Conservation (phyloP, 2,329 filamentous ascomycete genomes). For the Plectosphaerella plurivora region DNA sequence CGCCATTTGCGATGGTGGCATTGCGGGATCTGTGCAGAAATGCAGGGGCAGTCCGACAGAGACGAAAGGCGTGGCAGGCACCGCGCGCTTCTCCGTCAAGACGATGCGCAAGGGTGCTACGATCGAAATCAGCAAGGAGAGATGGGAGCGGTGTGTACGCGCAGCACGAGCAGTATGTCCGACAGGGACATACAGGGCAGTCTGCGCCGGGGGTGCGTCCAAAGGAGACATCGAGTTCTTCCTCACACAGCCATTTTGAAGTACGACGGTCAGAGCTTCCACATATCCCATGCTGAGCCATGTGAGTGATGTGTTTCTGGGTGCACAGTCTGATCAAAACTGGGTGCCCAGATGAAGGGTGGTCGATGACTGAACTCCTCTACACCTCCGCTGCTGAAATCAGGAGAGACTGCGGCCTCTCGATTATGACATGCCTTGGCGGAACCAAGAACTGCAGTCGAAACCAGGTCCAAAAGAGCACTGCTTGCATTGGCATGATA, state of each 20-base stretch:
- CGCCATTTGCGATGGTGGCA: constrained; percentile 44
- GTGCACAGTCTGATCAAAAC: no score
- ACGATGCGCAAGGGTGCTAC: constrained; percentile 35
- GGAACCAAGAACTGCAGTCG: no score
- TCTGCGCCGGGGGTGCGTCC: constrained; percentile 43
- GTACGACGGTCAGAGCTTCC: no score
- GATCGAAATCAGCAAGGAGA: constrained; percentile 48
- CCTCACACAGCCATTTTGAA: constrained; percentile 14
- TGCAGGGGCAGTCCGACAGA: constrained; percentile 38
- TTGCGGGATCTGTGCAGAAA: constrained; percentile 38
- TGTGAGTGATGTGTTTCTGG: no score
- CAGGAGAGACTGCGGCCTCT: no score
- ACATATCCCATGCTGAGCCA: no score
- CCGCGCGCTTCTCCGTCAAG: constrained; percentile 41
- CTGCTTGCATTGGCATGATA: no score
- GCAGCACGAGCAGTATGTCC: constrained; percentile 48
- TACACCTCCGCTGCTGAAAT: no score
- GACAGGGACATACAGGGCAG: constrained; percentile 40
- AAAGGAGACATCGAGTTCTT: constrained; percentile 39
- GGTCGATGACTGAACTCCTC: no score
- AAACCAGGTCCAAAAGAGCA: no score
- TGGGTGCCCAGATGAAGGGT: no score
- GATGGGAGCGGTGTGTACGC: constrained; percentile 50
- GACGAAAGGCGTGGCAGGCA: constrained; percentile 41
- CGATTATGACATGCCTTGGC: no score